Percentiles rank a stretch among this genome's conserved stretches.
These are phyloP conservation scores for Cyberlindnera misumaiensis DNA, from an alignment of 805 yeast species.

Conservation along the genomic window DNA sequence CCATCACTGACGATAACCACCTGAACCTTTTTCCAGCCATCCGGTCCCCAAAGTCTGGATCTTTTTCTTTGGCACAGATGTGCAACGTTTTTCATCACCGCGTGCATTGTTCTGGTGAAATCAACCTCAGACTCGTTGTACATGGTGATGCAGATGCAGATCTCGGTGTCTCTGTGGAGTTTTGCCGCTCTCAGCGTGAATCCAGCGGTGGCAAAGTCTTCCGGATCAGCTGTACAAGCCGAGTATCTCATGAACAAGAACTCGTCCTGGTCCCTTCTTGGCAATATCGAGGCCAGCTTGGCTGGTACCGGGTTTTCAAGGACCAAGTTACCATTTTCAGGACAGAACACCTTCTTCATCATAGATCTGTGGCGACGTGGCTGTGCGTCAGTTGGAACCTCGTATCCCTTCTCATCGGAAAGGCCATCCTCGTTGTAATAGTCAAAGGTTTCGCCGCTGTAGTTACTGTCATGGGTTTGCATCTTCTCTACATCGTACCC, in stretches of 20 bases:
- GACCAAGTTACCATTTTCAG: conserved; percentile 77
- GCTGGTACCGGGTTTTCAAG: conserved; percentile 93
- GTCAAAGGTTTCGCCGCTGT: conserved; percentile 34
- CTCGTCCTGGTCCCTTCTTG: conserved; percentile 85
- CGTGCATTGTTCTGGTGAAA: conserved; percentile 89
- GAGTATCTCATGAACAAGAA: conserved; percentile 95
- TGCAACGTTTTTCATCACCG: conserved; percentile 87
- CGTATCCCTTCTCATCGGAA: conserved; percentile 40
- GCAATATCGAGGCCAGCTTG: conserved; percentile 75
- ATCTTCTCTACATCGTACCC: conserved; percentile 15
- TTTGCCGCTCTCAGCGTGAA: conserved; percentile 84
- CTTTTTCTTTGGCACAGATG: conserved; percentile 76
- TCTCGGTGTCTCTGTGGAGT: conserved; percentile 83
- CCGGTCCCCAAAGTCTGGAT: conserved; percentile 90
- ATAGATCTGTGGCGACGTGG: conserved; percentile 65
- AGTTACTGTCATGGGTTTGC: conserved; percentile 15
- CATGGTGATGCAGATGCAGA: conserved; percentile 92
- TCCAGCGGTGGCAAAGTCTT: conserved; percentile 71
- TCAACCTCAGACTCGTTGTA: conserved; percentile 91
- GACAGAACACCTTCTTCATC: conserved; percentile 58
- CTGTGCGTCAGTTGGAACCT: conserved; percentile 26
- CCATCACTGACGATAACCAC: conserved; percentile 93
- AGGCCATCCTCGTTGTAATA: conserved; percentile 26
- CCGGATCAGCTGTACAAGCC: conserved; percentile 93
- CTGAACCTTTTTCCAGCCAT: conserved; percentile 95